Percentiles rank a stretch among this genome's conserved stretches.
Evolutionary conservation across 2,329 filamentous ascomycete genomes (phyloP).

Genomic region (Curvularia lunata): DNA sequence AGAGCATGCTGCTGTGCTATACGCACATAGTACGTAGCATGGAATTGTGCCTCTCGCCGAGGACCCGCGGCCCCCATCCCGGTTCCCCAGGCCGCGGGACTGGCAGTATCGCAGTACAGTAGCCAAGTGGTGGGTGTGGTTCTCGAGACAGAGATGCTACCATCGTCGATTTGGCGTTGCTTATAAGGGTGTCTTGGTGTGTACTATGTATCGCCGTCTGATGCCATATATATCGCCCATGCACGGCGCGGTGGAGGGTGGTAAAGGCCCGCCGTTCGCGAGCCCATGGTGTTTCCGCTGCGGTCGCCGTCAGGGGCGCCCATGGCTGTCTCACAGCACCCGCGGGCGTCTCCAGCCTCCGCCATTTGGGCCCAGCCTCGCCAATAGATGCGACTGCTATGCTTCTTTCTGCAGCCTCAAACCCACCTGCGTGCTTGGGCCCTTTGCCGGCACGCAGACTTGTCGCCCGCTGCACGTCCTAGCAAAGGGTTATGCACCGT

Average conservation of each 20-base stretch:
- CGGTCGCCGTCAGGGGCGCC: constrained; percentile 35
- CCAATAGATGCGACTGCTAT: constrained; percentile 24
- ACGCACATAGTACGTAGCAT: not conserved
- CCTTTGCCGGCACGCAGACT: constrained; percentile 26
- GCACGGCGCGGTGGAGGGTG: constrained; percentile 18
- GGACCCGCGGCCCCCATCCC: not conserved
- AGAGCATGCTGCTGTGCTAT: not conserved
- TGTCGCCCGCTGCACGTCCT: constrained; percentile 29
- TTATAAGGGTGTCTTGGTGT: not conserved
- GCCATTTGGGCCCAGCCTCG: constrained; percentile 12
- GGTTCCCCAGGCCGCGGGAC: not conserved
- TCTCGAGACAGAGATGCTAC: constrained; percentile 4
- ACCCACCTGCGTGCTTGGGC: constrained; percentile 24
- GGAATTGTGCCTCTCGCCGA: constrained; percentile 3
- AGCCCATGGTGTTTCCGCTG: constrained; percentile 19
- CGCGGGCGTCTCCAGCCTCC: constrained; percentile 14
- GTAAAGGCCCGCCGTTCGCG: constrained; percentile 31
- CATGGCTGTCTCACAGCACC: constrained; percentile 22
- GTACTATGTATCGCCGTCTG: not conserved
- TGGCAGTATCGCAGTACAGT: not conserved
- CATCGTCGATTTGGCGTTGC: constrained; percentile 3
- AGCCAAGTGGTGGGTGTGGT: not conserved
- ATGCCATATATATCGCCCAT: constrained; percentile 4
- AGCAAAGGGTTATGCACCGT: constrained; percentile 28
- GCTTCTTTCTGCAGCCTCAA: constrained; percentile 23